These are phyloP conservation scores for Sordaria brevicollis DNA, from an alignment of 495 filamentous ascomycete species.

Conservation along the genomic window DNA sequence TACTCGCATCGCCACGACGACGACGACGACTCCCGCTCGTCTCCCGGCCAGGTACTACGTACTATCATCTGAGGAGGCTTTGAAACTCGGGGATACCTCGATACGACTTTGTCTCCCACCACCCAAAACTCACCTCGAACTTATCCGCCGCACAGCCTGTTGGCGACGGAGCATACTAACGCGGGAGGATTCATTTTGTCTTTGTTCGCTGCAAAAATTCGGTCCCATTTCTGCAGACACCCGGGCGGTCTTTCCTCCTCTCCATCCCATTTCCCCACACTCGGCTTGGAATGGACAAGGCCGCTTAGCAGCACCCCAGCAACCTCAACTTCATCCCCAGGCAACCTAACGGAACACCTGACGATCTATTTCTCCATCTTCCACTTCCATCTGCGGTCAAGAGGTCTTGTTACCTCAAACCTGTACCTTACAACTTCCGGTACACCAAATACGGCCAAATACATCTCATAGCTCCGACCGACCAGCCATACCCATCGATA, in stretches of 20 bases:
- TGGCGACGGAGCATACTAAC: not conserved
- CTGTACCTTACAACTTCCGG: not conserved
- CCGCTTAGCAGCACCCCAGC: not conserved
- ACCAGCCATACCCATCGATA: not conserved
- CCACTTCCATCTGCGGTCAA: no score
- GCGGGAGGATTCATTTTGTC: not conserved
- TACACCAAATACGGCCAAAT: not conserved
- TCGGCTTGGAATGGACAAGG: not conserved
- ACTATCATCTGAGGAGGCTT: not conserved
- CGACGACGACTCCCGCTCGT: no score
- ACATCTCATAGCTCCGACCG: not conserved
- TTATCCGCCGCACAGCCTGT: not conserved
- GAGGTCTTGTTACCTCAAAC: not conserved
- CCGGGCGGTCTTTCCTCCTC: not conserved
- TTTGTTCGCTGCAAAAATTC: not conserved
- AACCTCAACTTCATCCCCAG: not conserved
- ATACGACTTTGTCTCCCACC: not conserved
- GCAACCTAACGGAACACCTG: not conserved
- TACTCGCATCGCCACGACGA: no score
- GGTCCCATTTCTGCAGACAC: not conserved
- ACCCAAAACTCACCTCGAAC: not conserved
- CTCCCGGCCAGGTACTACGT: not conserved
- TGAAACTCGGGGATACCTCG: not conserved
- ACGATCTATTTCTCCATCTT: not conserved
- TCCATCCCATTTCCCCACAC: not conserved